These are phyloP conservation scores for Meredithiella fracta DNA, from an alignment of 2,329 filamentous ascomycete genomes.

Conservation along the genomic window DNA sequence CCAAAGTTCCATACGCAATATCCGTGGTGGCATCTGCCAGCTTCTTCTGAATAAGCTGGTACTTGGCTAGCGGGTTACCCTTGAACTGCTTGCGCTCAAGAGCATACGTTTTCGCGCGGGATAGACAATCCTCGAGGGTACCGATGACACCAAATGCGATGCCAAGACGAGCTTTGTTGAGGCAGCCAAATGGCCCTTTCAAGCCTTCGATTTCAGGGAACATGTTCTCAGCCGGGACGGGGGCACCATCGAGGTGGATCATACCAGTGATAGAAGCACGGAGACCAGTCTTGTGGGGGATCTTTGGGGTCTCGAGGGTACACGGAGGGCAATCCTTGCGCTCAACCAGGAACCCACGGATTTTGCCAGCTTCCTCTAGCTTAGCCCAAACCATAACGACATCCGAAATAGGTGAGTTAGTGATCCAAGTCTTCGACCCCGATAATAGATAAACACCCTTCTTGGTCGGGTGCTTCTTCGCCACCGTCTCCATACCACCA, in stretches of 20 bases:
- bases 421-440: constrained; percentile 89
- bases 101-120: constrained; percentile 67
- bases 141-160: constrained; percentile 91
- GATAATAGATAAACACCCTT: constrained; percentile 65
- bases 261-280: constrained; percentile 90
- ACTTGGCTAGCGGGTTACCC: constrained; percentile 82
- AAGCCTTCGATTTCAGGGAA: constrained; percentile 80
- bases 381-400: constrained; percentile 86
- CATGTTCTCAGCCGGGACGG: constrained; percentile 83
- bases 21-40: constrained; percentile 84
- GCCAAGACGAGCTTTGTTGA: constrained; percentile 85
- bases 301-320: constrained; percentile 74
- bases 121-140: constrained; percentile 80
- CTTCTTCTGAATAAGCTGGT: constrained; percentile 97
- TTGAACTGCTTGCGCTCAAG: constrained; percentile 93
- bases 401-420: constrained; percentile 79
- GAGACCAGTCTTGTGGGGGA: constrained; percentile 92
- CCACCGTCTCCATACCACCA: constrained; percentile 75
- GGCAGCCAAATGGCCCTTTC: constrained; percentile 74
- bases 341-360: constrained; percentile 82
- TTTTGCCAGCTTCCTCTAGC: constrained; percentile 78
- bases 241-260: constrained; percentile 87
- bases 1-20: constrained; percentile 77
- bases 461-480: constrained; percentile 70
- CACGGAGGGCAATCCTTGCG: constrained; percentile 69